phyloP scores from a whole-genome alignment of 495 filamentous ascomycete species.

The Aspergillus mulundensis region DNA sequence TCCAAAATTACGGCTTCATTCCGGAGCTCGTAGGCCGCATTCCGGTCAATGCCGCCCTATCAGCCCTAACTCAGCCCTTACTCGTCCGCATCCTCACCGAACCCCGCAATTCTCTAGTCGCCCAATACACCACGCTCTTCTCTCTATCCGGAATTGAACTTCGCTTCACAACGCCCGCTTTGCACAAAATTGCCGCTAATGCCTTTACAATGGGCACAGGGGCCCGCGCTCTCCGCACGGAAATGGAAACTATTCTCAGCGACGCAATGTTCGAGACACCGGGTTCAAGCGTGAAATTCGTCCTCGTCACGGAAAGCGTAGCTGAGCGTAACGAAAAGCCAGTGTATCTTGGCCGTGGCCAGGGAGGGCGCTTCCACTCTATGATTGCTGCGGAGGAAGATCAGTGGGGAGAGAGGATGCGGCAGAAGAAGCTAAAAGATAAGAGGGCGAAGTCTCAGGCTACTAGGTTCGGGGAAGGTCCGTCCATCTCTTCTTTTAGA shows the following conservation, averaged over 20 bases:
- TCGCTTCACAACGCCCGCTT: slow-evolving; percentile 72
- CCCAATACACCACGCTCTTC: slow-evolving; percentile 84
- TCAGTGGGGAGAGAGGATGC: slow-evolving; percentile 51
- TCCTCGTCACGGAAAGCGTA: slow-evolving; percentile 73
- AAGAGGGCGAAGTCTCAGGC: slow-evolving; percentile 23
- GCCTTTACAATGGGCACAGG: slow-evolving; percentile 78
- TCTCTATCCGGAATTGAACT: slow-evolving; percentile 77
- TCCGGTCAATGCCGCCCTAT: slow-evolving; percentile 79
- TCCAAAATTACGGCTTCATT: slow-evolving; percentile 90
- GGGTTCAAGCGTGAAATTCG: slow-evolving; percentile 61
- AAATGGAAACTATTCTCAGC: slow-evolving; percentile 79
- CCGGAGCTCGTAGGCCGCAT: slow-evolving; percentile 91
- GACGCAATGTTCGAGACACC: slow-evolving; percentile 93
- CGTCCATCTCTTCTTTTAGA: slow-evolving; percentile 43
- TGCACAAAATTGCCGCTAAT: slow-evolving; percentile 72
- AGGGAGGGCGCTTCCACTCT: slow-evolving; percentile 54
- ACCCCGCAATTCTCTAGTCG: slow-evolving; percentile 78
- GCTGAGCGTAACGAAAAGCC: slow-evolving; percentile 60
- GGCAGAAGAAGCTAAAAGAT: slow-evolving; percentile 31
- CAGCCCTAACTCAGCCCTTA: slow-evolving; percentile 70
- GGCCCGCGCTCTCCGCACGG: slow-evolving; percentile 79
- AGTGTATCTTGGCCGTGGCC: slow-evolving; percentile 58
- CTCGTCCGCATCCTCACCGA: slow-evolving; percentile 87
- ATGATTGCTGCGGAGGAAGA: slow-evolving; percentile 61
- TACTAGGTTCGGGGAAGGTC: slow-evolving; percentile 22